Base-by-base conservation (phyloP, 1,139 yeast species). In the Torulaspora globosa region DNA sequence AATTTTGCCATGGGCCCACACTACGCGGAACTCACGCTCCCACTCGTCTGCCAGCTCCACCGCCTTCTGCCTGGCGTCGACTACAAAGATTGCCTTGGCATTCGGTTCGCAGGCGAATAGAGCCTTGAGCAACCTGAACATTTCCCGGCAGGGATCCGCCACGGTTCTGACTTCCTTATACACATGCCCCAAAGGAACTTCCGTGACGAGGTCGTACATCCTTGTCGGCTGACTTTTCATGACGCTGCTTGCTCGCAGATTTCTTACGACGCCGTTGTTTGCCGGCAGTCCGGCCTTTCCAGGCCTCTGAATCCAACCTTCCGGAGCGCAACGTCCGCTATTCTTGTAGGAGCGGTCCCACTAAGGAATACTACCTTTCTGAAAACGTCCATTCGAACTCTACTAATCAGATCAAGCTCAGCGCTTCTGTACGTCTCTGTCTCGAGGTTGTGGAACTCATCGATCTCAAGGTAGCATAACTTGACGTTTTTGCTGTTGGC, bases 371-470 rank as follows among this genome's bases (percentile, higher is more conserved):
- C 7, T 8, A 23, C 24, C 24, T 24, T 24, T 7, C 6, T 7
- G 28, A 24, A 24, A 24, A 3, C 28, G 11, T 24, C 28, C 3
- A 11, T 5, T 7, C 6, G 28, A 9, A 24, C n/a, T 24, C 11
- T 24, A 9, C 28, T 3, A 9, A 24, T 24, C n/a, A 3, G 3
- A 11, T 11, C 28, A 9, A 24, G 11, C 4, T 4, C 4, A 4
- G 3, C 6, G 4, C n/a, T 9, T 9, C 28, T 24, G 28, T 9
- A 24, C 3, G 10, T 24, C 28, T 24, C 28, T 24, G 28, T 9
- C n/a, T 9, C 28, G n/a, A 19, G 38, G 16, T 9, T 19, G 38
- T 35, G 38, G 28, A 35, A 35, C 10, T 35, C 38, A 19, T 35
- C 38, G n/a, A 35, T 27, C 10, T 18, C 19, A n/a, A 35, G 38